phyloP scores from a whole-genome alignment of 164 flowering plant species.

The Vitis rupestris region DNA sequence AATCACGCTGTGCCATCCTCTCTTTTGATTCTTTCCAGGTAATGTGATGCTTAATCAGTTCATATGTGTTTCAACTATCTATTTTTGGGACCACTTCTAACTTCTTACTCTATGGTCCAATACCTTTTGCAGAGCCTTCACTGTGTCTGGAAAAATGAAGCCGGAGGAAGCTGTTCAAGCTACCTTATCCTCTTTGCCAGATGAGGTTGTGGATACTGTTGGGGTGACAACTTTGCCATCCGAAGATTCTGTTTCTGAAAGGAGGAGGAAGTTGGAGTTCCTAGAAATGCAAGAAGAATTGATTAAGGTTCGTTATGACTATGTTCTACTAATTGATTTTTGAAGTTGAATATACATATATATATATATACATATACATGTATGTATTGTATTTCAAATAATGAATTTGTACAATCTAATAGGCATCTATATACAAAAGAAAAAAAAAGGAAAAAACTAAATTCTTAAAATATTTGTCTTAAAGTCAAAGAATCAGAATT shows the following conservation, averaged over 20 bases:
- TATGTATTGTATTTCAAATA: too few relatives aligned
- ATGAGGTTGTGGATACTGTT: constrained; percentile 95
- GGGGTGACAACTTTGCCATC: constrained; percentile 83
- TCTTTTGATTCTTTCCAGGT: constrained; percentile 93
- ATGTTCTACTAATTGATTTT: background rate
- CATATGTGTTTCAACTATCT: background rate
- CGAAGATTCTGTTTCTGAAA: constrained; percentile 90
- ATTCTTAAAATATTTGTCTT: too few relatives aligned
- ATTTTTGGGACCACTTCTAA: too few relatives aligned
- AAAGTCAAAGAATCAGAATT: too few relatives aligned
- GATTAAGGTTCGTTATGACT: constrained; percentile 61
- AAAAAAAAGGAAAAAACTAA: too few relatives aligned
- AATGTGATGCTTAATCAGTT: constrained; percentile 2
- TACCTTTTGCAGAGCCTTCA: constrained; percentile 71
- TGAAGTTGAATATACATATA: too few relatives aligned
- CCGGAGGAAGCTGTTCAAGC: constrained; percentile 97
- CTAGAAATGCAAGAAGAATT: constrained; percentile 95
- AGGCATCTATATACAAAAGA: too few relatives aligned
- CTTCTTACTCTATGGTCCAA: too few relatives aligned
- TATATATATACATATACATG: too few relatives aligned
- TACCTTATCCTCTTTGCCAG: constrained; percentile 93
- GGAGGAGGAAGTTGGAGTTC: constrained; percentile 94
- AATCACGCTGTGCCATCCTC: constrained; percentile 95
- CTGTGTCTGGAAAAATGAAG: constrained; percentile 75
- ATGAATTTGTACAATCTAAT: too few relatives aligned